phyloP scores from a whole-genome alignment of 192 early-diverging fungal genomes.

The Dimargaris xerosporica region DNA sequence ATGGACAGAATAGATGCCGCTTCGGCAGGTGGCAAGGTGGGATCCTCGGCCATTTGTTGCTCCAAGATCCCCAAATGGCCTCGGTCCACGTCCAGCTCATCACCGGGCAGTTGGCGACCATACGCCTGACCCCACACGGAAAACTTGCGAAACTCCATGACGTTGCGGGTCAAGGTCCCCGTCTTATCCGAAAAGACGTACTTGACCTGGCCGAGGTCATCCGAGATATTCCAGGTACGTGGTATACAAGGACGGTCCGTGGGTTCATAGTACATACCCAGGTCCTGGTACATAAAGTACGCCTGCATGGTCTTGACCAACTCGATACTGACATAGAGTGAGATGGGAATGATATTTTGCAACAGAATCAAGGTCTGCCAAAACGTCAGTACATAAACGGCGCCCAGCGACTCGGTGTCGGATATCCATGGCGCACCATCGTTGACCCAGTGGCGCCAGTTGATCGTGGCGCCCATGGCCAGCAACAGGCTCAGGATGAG shows the following conservation, averaged over 20 bases:
- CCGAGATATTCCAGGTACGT: constrained; percentile 76
- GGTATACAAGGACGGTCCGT: constrained; percentile 24
- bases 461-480: constrained; percentile 33
- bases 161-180: constrained; percentile 87
- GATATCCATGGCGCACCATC: constrained; percentile 11
- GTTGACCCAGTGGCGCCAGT: constrained; percentile 13
- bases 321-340: constrained; percentile 87
- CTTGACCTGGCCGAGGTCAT: constrained; percentile 91
- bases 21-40: constrained; percentile 19
- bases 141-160: constrained; percentile 94
- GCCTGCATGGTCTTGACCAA: constrained; percentile 74
- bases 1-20: constrained; percentile 23
- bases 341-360: constrained; percentile 94
- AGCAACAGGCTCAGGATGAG: constrained; percentile 33
- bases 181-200: constrained; percentile 97
- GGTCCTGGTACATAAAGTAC: constrained; percentile 80
- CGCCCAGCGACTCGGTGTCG: constrained; percentile 16
- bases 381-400: constrained; percentile 27
- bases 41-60: constrained; percentile 28
- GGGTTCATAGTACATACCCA: constrained; percentile 60
- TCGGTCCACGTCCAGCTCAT: constrained; percentile 39
- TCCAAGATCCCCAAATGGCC: constrained; percentile 11
- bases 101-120: constrained; percentile 56
- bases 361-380: constrained; percentile 78
- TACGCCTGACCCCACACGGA: constrained; percentile 76